Evolutionary conservation across 2,329 filamentous ascomycete genomes (phyloP), one percentile per base, ranked within the genome.

Genomic region (Huntiella abstrusa): DNA sequence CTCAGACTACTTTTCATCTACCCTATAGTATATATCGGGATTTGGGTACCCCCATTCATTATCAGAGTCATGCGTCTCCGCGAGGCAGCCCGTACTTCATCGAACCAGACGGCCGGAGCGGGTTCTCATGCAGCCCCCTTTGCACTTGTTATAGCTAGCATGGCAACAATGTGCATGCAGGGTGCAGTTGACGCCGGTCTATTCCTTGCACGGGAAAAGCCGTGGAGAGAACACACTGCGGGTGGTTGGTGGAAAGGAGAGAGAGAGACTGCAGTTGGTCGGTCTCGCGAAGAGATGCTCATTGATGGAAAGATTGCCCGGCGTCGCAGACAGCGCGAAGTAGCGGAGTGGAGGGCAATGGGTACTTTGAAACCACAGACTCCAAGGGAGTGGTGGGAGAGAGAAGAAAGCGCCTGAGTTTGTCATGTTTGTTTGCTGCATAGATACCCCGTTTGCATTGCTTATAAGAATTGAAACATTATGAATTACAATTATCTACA

Each of bases 1-100:
- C 67, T 86, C 2, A 72, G 78, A 32, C 70, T 80, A 28, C 66
- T 86, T 13, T 84, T 87, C 60, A 74, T 85, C 41, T 88, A 88
- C 57, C 83, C 83, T 0, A 57, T 79, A 13, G 70, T 81, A 3
- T 87, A 88, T 59, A 66, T 82, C 15, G 59, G 73, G 4, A 73
- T 83, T 52, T 88, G 83, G 83, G 61, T 80, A 3, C 61, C 82
- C 5, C 82, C 83, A 0, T 83, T 86, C 53, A 62, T 77, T 2
- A 66, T 67, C 2, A 78, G 86, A 57, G 65, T 75, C 43, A 60
- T 77, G 43, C 68, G 67, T 45, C 81, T 77, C 59, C 64, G 66
- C 51, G 56, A 59, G 47, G 45, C 48, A 3, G 32, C 49, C 2
- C 43, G 48, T 4, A 37, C 41, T 8, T 44, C 46, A 4, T 45